These are phyloP conservation scores for Serendipita sp. DNA, from an alignment of 768 basidiomycete genomes.

Conservation along the genomic window DNA sequence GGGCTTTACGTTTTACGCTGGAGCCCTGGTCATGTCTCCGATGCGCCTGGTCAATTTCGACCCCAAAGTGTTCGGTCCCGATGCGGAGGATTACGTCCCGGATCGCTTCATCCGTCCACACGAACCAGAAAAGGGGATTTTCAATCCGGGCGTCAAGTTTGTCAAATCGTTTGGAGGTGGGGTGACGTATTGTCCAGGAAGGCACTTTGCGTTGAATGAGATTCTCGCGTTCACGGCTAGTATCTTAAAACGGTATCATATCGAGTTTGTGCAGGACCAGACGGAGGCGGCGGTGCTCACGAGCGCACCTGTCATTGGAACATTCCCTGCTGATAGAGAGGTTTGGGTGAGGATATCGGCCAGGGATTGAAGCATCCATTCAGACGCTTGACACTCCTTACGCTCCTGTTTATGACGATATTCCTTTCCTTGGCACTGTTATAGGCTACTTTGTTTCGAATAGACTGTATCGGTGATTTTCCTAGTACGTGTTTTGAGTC, in stretches of 20 bases:
- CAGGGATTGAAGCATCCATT: neutral
- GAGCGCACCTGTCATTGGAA: neutral
- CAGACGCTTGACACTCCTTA: neutral
- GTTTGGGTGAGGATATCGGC: neutral
- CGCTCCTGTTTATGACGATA: too few species aligned
- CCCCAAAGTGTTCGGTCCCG: neutral
- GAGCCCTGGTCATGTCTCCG: neutral
- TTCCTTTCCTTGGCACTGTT: too few species aligned
- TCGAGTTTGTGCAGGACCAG: neutral
- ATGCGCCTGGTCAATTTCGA: neutral
- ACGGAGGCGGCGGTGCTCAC: neutral
- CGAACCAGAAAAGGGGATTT: neutral
- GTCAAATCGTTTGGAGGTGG: neutral
- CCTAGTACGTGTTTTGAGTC: too few species aligned
- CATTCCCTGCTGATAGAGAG: neutral
- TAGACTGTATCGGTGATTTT: too few species aligned
- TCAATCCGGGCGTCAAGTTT: neutral
- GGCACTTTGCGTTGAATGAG: slow-evolving; percentile 1
- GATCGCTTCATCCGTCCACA: neutral
- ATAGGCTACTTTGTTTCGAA: too few species aligned
- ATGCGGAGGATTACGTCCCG: neutral
- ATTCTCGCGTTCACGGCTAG: neutral
- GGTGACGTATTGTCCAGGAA: neutral
- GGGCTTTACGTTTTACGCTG: neutral
- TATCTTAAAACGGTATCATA: neutral